Evolutionary conservation across 306 rosid genomes (phyloP).

Genomic region (Acacia confusa): DNA sequence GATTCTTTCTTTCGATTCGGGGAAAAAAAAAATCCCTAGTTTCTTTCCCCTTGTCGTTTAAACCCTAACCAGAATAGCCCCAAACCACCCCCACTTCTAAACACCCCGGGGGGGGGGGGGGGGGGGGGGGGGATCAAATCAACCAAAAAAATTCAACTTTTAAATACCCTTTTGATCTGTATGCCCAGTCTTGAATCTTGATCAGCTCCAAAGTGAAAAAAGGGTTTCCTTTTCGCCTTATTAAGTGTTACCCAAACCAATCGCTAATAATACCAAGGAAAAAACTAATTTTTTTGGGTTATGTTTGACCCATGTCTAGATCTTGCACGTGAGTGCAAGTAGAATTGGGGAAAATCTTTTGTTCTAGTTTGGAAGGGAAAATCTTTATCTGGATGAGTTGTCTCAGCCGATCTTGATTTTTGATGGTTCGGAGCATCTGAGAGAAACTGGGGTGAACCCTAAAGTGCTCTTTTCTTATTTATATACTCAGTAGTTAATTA

Average conservation of each 20-base stretch:
- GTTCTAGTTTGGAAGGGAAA: constrained; percentile 21
- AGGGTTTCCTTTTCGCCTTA: constrained; percentile 11
- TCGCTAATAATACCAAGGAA: constrained; percentile 3
- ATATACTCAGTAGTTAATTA: background rate
- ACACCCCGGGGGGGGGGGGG: constrained; percentile 27
- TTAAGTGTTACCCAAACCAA: constrained; percentile 28
- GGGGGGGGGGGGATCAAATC: constrained; percentile 28
- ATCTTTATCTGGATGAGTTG: constrained; percentile 41
- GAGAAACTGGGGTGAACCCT: constrained; percentile 51
- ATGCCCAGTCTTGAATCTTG: constrained; percentile 1
- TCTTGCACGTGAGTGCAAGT: constrained; percentile 45
- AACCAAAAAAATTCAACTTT: constrained; percentile 31
- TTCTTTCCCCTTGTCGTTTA: background rate
- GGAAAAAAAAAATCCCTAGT: background rate
- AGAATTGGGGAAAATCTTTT: constrained; percentile 40
- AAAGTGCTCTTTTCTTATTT: constrained; percentile 17
- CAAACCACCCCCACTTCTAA: constrained; percentile 35
- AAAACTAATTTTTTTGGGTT: constrained; percentile 52
- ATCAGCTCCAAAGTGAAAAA: constrained; percentile 6
- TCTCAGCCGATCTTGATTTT: constrained; percentile 39
- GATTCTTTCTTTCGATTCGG: constrained; percentile 45
- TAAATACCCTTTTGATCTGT: constrained; percentile 28
- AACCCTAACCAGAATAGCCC: constrained; percentile 63
- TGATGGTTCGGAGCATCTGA: constrained; percentile 33
- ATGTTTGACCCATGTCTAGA: constrained; percentile 35